A percentile compares a stretch with the other conserved stretches of the same genome.
These are phyloP conservation scores for Poa pratensis DNA, from an alignment of 176 grass and related monocot genomes.

Conservation along the genomic window DNA sequence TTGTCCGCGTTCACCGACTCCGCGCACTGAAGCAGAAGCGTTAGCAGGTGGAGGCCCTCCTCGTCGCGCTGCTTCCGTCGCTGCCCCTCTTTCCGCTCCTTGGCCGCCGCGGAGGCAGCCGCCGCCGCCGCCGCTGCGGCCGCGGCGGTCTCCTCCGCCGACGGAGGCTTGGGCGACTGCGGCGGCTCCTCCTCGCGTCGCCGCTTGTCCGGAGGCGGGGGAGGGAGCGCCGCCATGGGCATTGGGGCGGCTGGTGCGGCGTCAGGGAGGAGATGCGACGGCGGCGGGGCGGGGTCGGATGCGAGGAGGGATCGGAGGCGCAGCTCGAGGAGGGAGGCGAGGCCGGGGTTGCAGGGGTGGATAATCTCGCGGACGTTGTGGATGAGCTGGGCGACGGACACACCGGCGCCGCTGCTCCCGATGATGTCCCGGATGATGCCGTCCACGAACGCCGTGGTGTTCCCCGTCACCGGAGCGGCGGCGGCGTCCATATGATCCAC, in stretches of 20 bases:
- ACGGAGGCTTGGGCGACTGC: conserved; percentile 46
- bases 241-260: not conserved
- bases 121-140: conserved; percentile 44
- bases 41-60: conserved; percentile 74
- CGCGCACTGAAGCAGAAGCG: conserved; percentile 78
- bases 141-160: conserved; percentile 46
- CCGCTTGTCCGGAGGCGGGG: conserved; percentile 35
- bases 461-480: not conserved
- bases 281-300: conserved; percentile 29
- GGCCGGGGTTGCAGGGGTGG: conserved; percentile 80
- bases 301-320: conserved; percentile 74
- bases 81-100: conserved; percentile 62
- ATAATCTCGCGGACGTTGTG: conserved; percentile 97
- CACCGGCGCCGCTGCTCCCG: conserved; percentile 56
- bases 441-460: conserved; percentile 72
- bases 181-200: conserved; percentile 40
- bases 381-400: conserved; percentile 89
- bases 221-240: conserved; percentile 14
- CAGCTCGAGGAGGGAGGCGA: conserved; percentile 84
- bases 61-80: conserved; percentile 83
- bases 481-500: conserved; percentile 23
- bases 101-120: not conserved
- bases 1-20: conserved; percentile 78
- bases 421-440: conserved; percentile 93
- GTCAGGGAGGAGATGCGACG: conserved; percentile 22